Percentiles rank a stretch among this genome's conserved stretches.
These are phyloP conservation scores for Fusarium sp. DNA, from an alignment of 2,329 filamentous ascomycete species.

Conservation along the genomic window DNA sequence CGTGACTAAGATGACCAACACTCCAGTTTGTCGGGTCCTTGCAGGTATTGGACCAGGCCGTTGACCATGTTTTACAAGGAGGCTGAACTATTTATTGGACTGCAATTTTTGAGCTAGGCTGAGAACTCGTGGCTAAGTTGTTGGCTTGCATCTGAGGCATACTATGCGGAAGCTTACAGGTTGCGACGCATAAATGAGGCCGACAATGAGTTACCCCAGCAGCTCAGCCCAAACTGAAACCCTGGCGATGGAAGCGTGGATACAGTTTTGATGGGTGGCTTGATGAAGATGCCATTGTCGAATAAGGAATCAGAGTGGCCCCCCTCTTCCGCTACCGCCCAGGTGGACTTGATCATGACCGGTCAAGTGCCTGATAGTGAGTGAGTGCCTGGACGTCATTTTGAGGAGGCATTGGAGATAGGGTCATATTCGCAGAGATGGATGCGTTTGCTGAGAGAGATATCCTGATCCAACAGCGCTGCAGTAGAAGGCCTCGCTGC, in stretches of 20 bases:
- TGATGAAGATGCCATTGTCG: constrained; percentile 44
- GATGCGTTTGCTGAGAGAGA: background rate
- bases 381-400: constrained; percentile 27
- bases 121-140: constrained; percentile 3
- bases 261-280: constrained; percentile 12
- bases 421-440: constrained; percentile 13
- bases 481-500: constrained; percentile 23
- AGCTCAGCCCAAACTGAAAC: background rate
- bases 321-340: constrained; percentile 40
- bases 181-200: constrained; percentile 25
- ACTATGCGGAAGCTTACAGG: constrained; percentile 12
- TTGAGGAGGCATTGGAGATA: constrained; percentile 27
- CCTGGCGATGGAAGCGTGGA: constrained; percentile 14
- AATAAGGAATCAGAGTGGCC: constrained; percentile 43
- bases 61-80: background rate
- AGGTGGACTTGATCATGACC: constrained; percentile 28
- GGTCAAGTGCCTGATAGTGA: constrained; percentile 34
- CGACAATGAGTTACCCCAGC: constrained; percentile 6
- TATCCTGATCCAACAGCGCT: constrained; percentile 13
- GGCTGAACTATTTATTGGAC: constrained; percentile 1
- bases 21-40: constrained; percentile 23
- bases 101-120: background rate
- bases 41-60: background rate
- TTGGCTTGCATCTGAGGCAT: constrained; percentile 16
- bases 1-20: constrained; percentile 2